Evolutionary conservation across 2,329 filamentous ascomycete species (phyloP).

Genomic region (Xylaria sp.): DNA sequence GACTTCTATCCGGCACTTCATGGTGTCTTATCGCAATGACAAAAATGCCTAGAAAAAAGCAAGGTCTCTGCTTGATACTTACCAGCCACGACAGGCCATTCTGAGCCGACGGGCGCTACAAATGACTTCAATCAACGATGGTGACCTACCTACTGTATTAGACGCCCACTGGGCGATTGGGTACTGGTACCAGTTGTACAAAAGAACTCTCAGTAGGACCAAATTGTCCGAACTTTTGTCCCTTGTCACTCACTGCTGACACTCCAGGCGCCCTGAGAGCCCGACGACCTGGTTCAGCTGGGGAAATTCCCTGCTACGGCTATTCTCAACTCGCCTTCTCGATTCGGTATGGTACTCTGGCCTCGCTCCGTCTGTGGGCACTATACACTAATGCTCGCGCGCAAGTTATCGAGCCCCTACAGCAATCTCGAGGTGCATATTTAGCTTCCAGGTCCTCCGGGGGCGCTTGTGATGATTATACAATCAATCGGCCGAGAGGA

Average conservation of each 20-base stretch:
- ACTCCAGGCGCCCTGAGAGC: conserved; percentile 18
- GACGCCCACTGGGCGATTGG: not conserved
- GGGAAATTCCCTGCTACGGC: conserved; percentile 25
- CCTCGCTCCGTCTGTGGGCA: not conserved
- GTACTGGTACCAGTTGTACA: conserved; percentile 8
- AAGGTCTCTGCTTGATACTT: conserved; percentile 10
- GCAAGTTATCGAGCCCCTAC: conserved; percentile 8
- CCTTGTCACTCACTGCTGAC: conserved; percentile 21
- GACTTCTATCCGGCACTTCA: not conserved
- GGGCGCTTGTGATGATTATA: not conserved
- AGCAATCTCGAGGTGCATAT: conserved; percentile 29
- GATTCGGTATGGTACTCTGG: conserved; percentile 25
- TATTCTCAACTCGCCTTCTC: conserved; percentile 29
- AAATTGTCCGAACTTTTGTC: conserved; percentile 11
- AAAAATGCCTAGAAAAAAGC: conserved; percentile 5
- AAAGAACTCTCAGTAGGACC: conserved; percentile 4
- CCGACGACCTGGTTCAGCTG: conserved; percentile 38
- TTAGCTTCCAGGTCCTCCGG: conserved; percentile 13
- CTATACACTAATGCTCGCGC: conserved; percentile 15
- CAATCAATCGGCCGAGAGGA: not conserved
- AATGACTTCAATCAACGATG: conserved; percentile 14
- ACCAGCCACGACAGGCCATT: conserved; percentile 1
- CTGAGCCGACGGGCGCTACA: conserved; percentile 15
- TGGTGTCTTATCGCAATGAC: conserved; percentile 2
- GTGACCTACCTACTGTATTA: conserved; percentile 7